Evolutionary conservation across 1,284 basidiomycete species (phyloP).

Genomic region (Takashimella koratensis): DNA sequence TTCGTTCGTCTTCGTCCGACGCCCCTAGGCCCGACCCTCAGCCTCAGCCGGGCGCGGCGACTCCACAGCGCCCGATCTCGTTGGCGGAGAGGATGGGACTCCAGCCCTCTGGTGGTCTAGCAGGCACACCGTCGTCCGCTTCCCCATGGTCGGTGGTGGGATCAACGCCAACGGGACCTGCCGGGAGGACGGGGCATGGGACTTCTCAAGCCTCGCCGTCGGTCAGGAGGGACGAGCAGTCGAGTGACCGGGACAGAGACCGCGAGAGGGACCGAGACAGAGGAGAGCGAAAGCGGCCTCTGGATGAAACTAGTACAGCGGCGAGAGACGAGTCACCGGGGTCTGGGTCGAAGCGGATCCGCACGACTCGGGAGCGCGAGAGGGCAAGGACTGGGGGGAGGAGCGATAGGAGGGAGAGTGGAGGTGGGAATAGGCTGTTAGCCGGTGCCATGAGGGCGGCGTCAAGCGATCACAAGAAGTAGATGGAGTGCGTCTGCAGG

Average conservation of each 20-base stretch:
- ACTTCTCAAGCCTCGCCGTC: slow-evolving; percentile 5
- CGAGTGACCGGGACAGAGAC: not conserved
- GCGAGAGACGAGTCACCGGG: slow-evolving; percentile 27
- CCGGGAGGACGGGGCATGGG: not conserved
- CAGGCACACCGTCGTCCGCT: not conserved
- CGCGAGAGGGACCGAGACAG: not conserved
- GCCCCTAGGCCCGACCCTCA: no score
- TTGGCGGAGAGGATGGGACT: not conserved
- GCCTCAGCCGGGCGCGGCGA: not conserved
- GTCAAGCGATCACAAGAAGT: slow-evolving; percentile 3
- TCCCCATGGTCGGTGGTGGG: slow-evolving; percentile 1
- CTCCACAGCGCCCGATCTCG: not conserved
- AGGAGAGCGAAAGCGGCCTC: slow-evolving; percentile 22
- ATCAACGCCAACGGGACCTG: not conserved
- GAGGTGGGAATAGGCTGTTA: slow-evolving; percentile 14
- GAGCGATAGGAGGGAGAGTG: not conserved
- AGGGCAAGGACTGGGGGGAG: slow-evolving; percentile 8
- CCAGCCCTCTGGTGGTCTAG: not conserved
- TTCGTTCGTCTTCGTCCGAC: no score
- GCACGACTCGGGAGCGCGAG: slow-evolving; percentile 24
- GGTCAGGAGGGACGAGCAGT: not conserved
- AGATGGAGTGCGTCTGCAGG: no score
- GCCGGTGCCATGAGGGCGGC: slow-evolving; percentile 22
- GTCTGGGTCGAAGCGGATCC: slow-evolving; percentile 19
- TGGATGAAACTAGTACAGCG: slow-evolving; percentile 14